Evolutionary conservation across 345 rosid species (phyloP), one percentile per base, ranked within the genome.

Genomic region (Microcos paniculata): DNA sequence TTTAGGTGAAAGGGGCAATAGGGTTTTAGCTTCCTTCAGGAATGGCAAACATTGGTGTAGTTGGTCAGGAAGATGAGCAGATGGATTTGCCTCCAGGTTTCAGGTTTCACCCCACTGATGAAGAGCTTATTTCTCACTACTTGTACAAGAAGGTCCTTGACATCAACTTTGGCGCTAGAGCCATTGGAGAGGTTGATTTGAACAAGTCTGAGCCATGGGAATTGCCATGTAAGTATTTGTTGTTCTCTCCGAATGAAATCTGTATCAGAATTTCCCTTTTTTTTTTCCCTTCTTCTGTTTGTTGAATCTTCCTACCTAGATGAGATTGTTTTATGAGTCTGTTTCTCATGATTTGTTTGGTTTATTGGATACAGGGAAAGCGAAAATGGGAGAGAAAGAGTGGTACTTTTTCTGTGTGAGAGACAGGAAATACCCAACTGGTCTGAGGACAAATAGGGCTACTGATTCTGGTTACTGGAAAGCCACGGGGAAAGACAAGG

Each of bases 141-240:
- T 76, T 95, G 28, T 80, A 82, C 81, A 88, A 87, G 80, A 93
- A 93, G 81, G 99, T 91, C 70, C 81, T 81, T 14, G 89, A 93
- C 45, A 43, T 78, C 14, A 64, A 61, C 67, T 95, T 95, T 84
- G 46, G 89, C 1, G 83, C 93, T 53, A 82, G 80, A 84, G 97
- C 99, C 14, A 91, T 95, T 66, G 99, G 96, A 46, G 97, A 93
- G 74, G 98, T 91, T 11, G 99, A 95, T 67, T 83, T 95, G 84
- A 95, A 95, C 91, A 93, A 90, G 88, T 88, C 96, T 65, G 99
- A 95, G 82, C 99, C 99, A 8, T 95, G 99, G 99, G 99, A 95
- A 55, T 80, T 95, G 74, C 99, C 99, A 0, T 77, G 99, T 95
- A 85, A 88, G 88, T 35, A 4, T 0, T 9, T 16, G 4, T 31